Evolutionary conservation across 176 grass and related monocot genomes (phyloP).

Genomic region (Elymus sibiricus): DNA sequence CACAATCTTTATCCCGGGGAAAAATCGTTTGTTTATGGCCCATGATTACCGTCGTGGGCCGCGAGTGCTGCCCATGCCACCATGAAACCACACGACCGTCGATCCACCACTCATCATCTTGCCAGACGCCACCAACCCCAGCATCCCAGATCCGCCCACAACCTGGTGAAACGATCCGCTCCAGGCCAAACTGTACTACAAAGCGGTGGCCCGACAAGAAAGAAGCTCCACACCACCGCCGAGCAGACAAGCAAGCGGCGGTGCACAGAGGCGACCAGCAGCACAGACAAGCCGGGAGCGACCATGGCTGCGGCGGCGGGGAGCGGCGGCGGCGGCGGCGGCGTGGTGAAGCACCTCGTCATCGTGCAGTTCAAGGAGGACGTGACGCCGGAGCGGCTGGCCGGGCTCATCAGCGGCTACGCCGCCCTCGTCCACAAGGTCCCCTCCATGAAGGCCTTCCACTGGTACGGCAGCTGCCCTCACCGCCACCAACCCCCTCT

Average conservation of each 20-base stretch:
- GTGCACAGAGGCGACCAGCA: background rate
- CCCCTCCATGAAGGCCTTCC: conserved; percentile 83
- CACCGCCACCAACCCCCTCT: background rate
- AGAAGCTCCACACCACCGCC: background rate
- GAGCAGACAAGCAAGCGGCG: background rate
- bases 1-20: no score
- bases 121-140: background rate
- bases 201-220: background rate
- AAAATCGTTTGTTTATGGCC: no score
- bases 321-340: background rate
- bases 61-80: no score
- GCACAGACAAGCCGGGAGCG: background rate
- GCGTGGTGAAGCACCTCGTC: conserved; percentile 74
- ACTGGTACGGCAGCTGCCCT: conserved; percentile 35
- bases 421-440: conserved; percentile 64
- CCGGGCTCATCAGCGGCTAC: conserved; percentile 63
- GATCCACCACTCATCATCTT: background rate
- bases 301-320: background rate
- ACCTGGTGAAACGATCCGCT: no score
- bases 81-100: no score
- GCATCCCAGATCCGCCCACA: background rate
- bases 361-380: conserved; percentile 74
- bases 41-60: no score
- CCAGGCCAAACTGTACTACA: background rate
- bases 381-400: conserved; percentile 47